phyloP scores from a whole-genome alignment of 345 rosid species.

The Populus euphratica region DNA sequence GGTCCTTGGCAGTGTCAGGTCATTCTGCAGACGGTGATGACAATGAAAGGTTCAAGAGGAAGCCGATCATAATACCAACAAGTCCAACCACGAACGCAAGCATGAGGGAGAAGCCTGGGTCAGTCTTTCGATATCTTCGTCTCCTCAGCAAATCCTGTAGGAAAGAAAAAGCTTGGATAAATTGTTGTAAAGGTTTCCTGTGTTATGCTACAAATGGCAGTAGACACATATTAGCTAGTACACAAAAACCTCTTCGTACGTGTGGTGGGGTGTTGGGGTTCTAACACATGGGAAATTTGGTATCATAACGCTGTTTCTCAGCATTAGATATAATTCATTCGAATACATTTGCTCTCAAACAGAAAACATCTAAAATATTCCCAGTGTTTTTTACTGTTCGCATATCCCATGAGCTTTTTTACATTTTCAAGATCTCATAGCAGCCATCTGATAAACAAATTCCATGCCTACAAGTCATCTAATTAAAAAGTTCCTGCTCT shows the following conservation, averaged over 20 bases:
- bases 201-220: not conserved
- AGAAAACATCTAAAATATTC: not conserved
- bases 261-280: not conserved
- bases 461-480: not conserved
- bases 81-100: constrained; percentile 76
- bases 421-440: not conserved
- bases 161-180: not conserved
- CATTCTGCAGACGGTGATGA: constrained; percentile 47
- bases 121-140: constrained; percentile 50
- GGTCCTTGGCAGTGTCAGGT: not conserved
- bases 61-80: constrained; percentile 72
- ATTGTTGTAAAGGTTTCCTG: not conserved
- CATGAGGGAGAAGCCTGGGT: constrained; percentile 57
- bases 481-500: not conserved
- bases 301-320: not conserved
- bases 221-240: not conserved
- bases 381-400: not conserved
- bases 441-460: not conserved
- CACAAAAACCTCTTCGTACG: not conserved
- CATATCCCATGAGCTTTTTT: not conserved
- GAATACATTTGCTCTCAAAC: not conserved
- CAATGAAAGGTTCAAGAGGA: constrained; percentile 60
- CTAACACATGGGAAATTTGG: not conserved
- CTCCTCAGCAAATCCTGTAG: constrained; percentile 69
- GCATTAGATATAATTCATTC: not conserved